Evolutionary conservation across 2,329 filamentous ascomycete species (phyloP).

Genomic region (Beauveria sp.): DNA sequence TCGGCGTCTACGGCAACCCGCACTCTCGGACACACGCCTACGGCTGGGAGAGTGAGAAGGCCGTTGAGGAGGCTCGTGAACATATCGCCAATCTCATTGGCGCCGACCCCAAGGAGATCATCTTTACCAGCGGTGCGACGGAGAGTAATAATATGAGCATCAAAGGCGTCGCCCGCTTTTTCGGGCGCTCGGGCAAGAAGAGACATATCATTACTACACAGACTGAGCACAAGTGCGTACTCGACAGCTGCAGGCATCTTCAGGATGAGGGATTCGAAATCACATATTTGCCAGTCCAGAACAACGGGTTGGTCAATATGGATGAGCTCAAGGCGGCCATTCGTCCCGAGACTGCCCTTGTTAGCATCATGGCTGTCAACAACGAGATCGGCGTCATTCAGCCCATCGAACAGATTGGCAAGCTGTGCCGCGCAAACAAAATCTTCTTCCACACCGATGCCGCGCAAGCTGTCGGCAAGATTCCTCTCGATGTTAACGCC

Average conservation of each 20-base stretch:
- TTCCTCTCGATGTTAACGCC: slow-evolving; percentile 90
- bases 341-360: slow-evolving; percentile 79
- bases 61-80: slow-evolving; percentile 76
- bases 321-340: slow-evolving; percentile 82
- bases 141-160: slow-evolving; percentile 99
- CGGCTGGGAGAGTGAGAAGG: slow-evolving; percentile 96
- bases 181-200: slow-evolving; percentile 89
- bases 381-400: slow-evolving; percentile 99
- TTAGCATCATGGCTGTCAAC: slow-evolving; percentile 98
- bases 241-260: slow-evolving; percentile 93
- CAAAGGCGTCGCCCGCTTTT: slow-evolving; percentile 95
- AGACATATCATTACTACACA: slow-evolving; percentile 96
- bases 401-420: slow-evolving; percentile 86
- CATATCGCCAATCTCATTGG: slow-evolving; percentile 84
- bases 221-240: slow-evolving; percentile 97
- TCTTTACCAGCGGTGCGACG: slow-evolving; percentile 95
- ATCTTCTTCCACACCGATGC: slow-evolving; percentile 97
- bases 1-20: slow-evolving; percentile 90
- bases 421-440: slow-evolving; percentile 83
- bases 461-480: slow-evolving; percentile 97
- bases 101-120: slow-evolving; percentile 94
- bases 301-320: slow-evolving; percentile 78
- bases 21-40: slow-evolving; percentile 97
- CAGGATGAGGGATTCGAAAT: slow-evolving; percentile 95
- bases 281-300: slow-evolving; percentile 90